These are phyloP conservation scores for Pichia sp. DNA, from an alignment of 1,139 yeast species.

Conservation along the genomic window DNA sequence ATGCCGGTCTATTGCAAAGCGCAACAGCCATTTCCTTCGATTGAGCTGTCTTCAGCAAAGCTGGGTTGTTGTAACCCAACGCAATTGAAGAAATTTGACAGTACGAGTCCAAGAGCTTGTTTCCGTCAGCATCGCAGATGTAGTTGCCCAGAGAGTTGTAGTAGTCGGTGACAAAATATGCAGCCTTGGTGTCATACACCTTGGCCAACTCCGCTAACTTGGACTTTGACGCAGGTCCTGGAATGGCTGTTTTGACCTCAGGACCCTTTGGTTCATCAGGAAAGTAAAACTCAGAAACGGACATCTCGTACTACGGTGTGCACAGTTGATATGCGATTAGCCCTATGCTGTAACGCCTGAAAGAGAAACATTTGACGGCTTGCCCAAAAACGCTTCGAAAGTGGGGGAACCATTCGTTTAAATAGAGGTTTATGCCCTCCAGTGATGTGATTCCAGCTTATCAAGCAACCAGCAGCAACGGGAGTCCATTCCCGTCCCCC, in stretches of 20 bases:
- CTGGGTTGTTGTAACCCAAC: slow-evolving; percentile 75
- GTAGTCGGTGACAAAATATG: slow-evolving; percentile 67
- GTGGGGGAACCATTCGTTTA: background rate
- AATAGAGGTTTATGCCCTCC: background rate
- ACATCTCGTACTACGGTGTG: slow-evolving; percentile 25
- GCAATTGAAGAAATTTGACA: slow-evolving; percentile 76
- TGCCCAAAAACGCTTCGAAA: no score
- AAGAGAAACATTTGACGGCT: no score
- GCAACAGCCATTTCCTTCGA: slow-evolving; percentile 67
- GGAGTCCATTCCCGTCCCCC: slow-evolving; percentile 10
- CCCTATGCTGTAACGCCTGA: no score
- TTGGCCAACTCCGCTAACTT: slow-evolving; percentile 47
- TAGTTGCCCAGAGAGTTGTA: slow-evolving; percentile 65
- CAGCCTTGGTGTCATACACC: slow-evolving; percentile 63
- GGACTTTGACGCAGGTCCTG: slow-evolving; percentile 55
- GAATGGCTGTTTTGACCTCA: slow-evolving; percentile 44
- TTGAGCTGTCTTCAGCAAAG: slow-evolving; percentile 53
- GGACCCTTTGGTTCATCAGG: slow-evolving; percentile 48
- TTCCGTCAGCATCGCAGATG: slow-evolving; percentile 69
- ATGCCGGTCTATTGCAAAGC: slow-evolving; percentile 67
- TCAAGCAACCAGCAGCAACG: background rate
- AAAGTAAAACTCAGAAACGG: slow-evolving; percentile 51
- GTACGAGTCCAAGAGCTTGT: slow-evolving; percentile 57
- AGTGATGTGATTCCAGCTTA: background rate
- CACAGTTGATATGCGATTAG: no score